Evolutionary conservation across 2,329 filamentous ascomycete genomes (phyloP).

Genomic region (Phyllosticta capitalensis): DNA sequence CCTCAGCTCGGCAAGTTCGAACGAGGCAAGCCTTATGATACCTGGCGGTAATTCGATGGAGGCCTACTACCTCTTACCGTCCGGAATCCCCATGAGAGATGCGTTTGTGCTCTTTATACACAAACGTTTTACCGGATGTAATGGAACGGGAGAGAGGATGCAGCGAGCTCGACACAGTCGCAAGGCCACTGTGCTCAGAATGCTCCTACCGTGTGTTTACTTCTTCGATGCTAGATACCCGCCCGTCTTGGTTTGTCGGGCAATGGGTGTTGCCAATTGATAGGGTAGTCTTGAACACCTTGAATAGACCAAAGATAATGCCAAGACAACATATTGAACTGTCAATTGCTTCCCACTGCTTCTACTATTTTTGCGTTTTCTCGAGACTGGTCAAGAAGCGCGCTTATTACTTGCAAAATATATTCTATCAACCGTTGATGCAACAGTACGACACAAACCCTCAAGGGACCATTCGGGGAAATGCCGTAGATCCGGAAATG

Average conservation of each 20-base stretch:
- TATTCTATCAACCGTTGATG: background rate
- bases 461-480: background rate
- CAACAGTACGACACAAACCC: background rate
- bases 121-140: background rate
- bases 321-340: background rate
- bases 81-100: background rate
- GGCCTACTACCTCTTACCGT: background rate
- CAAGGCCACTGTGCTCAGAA: background rate
- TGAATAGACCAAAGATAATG: background rate
- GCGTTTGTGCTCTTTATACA: background rate
- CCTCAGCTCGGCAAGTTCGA: background rate
- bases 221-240: background rate
- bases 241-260: background rate
- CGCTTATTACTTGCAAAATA: background rate
- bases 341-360: background rate
- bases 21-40: background rate
- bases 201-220: background rate
- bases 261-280: background rate
- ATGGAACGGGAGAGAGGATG: background rate
- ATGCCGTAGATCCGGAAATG: background rate
- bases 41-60: background rate
- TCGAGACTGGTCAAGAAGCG: background rate
- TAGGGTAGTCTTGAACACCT: background rate
- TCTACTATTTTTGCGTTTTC: background rate
- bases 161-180: background rate